Conservation (phyloP, 2,329 filamentous ascomycete species). For the Phialocephala sp. region DNA sequence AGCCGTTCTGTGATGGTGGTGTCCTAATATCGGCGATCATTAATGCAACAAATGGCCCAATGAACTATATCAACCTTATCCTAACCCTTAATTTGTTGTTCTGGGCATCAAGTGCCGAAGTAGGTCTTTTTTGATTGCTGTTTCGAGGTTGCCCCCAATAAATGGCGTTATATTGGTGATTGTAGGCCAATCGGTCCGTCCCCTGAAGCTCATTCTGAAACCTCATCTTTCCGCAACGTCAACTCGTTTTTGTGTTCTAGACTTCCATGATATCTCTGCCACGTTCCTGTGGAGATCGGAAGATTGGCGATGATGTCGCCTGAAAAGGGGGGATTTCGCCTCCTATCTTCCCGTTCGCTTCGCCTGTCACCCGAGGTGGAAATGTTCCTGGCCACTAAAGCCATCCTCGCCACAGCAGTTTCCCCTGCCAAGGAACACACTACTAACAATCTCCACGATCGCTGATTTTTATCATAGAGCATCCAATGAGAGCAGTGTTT, state of each 20-base stretch:
- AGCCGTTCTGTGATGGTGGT: neutral
- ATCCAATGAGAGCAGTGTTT: neutral
- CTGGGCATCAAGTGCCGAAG: neutral
- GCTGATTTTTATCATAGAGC: neutral
- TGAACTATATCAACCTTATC: constrained; percentile 1
- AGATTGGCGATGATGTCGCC: neutral
- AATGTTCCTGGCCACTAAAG: constrained; percentile 6
- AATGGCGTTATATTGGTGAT: neutral
- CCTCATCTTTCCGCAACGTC: constrained; percentile 4
- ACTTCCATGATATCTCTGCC: neutral
- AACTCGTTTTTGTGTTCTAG: neutral
- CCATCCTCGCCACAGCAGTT: neutral
- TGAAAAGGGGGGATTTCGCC: neutral
- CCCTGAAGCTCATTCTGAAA: constrained; percentile 9
- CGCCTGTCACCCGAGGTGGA: neutral
- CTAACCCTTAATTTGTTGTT: neutral
- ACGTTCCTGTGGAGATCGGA: neutral
- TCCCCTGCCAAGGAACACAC: neutral
- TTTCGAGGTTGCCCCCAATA: constrained; percentile 1
- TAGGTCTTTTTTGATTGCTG: too few relatives aligned
- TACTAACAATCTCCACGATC: neutral
- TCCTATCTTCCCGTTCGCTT: neutral
- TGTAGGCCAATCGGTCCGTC: neutral
- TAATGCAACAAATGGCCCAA: neutral
- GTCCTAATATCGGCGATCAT: neutral